Evolutionary conservation across 2,329 filamentous ascomycete genomes (phyloP), one percentile per base, ranked within the genome.

Genomic region (Sclerotinia trifoliorum): DNA sequence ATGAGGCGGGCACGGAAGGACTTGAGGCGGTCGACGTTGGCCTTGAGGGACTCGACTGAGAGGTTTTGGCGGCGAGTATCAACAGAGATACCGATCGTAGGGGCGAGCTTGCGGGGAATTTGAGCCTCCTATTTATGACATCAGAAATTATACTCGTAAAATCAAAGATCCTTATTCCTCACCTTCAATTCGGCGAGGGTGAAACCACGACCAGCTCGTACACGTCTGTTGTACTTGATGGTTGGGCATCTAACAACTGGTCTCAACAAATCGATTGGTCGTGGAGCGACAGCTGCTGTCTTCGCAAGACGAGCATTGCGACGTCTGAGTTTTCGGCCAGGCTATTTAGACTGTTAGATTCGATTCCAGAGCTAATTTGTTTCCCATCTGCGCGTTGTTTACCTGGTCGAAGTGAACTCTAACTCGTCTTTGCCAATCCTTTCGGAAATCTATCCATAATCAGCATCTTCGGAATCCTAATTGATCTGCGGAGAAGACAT

Each of bases 371-470:
- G 32, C 66, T 63, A 66, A 55, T 57, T 68, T 68, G 24, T 66
- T 61, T 42, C 52, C 66, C 60, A 49, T 76, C 57, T 70, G 68
- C 70, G 68, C 73, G 75, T 72, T 21, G 71, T 71, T 85, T 94
- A 96, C 94, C 93, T 98, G 95, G 88, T 99, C 93, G 87, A 99
- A 99, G 89, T 99, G 95, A 84, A 92, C 92, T 85, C 93, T 92
- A 81, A 99, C 95, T 86, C 94, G 92, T 86, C 93, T 92, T 85
- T 98, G 94, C 95, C 95, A 99, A 88, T 99, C 94, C 93, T 97
- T 97, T 86, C 93, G 94, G 92, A 97, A 97, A 83, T 97, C 92
- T 95, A 80, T 73, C 75, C 76, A 67, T 68, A 69, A 73, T 80
- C 74, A 80, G 77, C 72, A 73, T 60, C 65, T 69, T 61, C 44